Evolutionary conservation across 805 yeast genomes (phyloP).

Genomic region (Sugiyamaella smithiae): DNA sequence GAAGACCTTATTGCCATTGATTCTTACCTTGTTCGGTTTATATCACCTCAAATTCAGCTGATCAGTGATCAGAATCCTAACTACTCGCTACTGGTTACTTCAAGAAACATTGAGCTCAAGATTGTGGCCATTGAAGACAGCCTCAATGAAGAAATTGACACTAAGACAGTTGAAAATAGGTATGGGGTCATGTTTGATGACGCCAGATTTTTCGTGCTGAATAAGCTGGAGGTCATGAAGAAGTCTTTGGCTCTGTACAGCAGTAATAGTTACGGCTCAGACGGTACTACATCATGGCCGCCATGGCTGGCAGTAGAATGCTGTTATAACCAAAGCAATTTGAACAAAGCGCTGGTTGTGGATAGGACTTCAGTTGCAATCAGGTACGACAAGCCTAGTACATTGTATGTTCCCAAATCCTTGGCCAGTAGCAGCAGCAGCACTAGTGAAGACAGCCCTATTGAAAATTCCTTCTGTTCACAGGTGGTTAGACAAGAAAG

Average conservation of each 20-base stretch:
- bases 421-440: conserved; percentile 6
- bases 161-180: conserved; percentile 58
- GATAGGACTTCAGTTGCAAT: conserved; percentile 62
- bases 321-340: conserved; percentile 51
- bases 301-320: conserved; percentile 82
- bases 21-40: conserved; percentile 62
- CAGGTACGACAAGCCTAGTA: conserved; percentile 53
- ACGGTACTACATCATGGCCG: conserved; percentile 61
- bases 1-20: conserved; percentile 38
- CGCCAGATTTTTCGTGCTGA: conserved; percentile 70
- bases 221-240: conserved; percentile 46
- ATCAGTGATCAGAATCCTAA: conserved; percentile 50
- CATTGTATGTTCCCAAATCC: conserved; percentile 39
- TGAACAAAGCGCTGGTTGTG: conserved; percentile 52
- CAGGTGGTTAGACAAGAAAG: conserved; percentile 21
- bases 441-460: conserved; percentile 8
- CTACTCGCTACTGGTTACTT: conserved; percentile 63
- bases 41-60: conserved; percentile 81
- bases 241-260: conserved; percentile 46
- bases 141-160: conserved; percentile 40
- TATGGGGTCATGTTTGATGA: conserved; percentile 64
- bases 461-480: conserved; percentile 21
- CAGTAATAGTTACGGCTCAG: conserved; percentile 59
- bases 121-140: conserved; percentile 61
- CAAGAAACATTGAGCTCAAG: conserved; percentile 68